These are phyloP conservation scores for Calocybe gangraenosa DNA, from an alignment of 768 basidiomycete genomes.

Conservation along the genomic window DNA sequence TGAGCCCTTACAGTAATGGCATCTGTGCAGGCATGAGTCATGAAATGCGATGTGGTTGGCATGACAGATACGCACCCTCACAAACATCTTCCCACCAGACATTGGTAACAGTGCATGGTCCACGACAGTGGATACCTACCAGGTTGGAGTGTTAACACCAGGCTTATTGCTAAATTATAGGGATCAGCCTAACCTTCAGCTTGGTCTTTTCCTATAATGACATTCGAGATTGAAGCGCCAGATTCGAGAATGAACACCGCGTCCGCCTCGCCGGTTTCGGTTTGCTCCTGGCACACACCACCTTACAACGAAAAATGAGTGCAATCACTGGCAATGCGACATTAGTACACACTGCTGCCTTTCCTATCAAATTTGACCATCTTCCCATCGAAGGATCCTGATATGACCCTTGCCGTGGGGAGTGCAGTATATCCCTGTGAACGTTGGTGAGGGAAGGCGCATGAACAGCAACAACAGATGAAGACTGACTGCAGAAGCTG, in stretches of 20 bases:
- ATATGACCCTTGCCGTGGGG: conserved; percentile 24
- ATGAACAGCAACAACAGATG: background rate
- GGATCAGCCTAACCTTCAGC: conserved; percentile 19
- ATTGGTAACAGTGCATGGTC: conserved; percentile 25
- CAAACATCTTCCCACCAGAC: conserved; percentile 29
- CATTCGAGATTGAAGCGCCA: conserved; percentile 25
- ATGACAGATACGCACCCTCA: conserved; percentile 16
- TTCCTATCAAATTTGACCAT: conserved; percentile 26
- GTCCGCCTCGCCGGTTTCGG: conserved; percentile 23
- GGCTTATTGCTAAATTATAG: background rate
- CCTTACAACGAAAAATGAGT: conserved; percentile 8
- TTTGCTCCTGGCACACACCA: conserved; percentile 23
- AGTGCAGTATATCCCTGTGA: conserved; percentile 23
- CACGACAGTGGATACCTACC: conserved; percentile 24
- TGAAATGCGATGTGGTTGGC: too few species aligned
- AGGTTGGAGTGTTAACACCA: background rate
- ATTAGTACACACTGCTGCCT: conserved; percentile 22
- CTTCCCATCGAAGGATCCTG: conserved; percentile 23
- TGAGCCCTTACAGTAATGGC: conserved; percentile 18
- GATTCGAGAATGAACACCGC: conserved; percentile 25
- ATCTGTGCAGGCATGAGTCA: conserved; percentile 9
- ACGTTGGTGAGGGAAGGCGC: background rate
- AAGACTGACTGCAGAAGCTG: conserved; percentile 22
- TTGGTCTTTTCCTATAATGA: conserved; percentile 25
- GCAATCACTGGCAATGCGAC: background rate